These are phyloP conservation scores for Saturnispora zaruensis DNA, from an alignment of 805 yeast species.

Conservation along the genomic window DNA sequence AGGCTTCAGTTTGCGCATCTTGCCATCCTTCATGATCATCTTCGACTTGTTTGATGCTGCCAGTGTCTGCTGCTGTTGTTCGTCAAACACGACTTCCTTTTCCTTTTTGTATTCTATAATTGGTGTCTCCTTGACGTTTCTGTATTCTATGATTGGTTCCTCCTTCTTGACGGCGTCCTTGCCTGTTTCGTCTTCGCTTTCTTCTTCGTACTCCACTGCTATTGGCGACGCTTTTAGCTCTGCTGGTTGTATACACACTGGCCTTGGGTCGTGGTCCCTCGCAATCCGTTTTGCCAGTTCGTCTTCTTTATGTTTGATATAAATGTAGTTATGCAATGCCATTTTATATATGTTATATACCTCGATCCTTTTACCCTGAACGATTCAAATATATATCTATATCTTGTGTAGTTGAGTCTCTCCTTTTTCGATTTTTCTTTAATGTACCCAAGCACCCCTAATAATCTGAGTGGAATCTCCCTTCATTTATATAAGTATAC, in stretches of 20 bases:
- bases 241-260: conserved; percentile 7
- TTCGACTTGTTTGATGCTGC: not conserved
- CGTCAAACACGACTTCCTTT: conserved; percentile 5
- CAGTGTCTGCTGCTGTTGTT: not conserved
- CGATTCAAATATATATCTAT: not conserved
- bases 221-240: not conserved
- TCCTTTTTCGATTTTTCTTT: not conserved
- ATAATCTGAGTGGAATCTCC: not conserved
- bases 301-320: conserved; percentile 33
- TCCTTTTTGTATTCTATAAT: conserved; percentile 1
- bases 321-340: conserved; percentile 39
- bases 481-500: not conserved
- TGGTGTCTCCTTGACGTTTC: not conserved
- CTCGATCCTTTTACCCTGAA: not conserved
- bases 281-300: conserved; percentile 31
- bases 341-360: conserved; percentile 15
- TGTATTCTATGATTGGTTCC: not conserved
- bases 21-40: conserved; percentile 15
- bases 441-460: not conserved
- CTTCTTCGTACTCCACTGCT: conserved; percentile 7
- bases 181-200: not conserved
- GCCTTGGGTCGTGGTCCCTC: conserved; percentile 27
- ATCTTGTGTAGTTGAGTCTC: not conserved
- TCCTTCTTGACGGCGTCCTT: not conserved
- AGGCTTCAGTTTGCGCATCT: conserved; percentile 13